Base-by-base conservation (phyloP, 768 basidiomycete species). In the Tremella fuciformis region DNA sequence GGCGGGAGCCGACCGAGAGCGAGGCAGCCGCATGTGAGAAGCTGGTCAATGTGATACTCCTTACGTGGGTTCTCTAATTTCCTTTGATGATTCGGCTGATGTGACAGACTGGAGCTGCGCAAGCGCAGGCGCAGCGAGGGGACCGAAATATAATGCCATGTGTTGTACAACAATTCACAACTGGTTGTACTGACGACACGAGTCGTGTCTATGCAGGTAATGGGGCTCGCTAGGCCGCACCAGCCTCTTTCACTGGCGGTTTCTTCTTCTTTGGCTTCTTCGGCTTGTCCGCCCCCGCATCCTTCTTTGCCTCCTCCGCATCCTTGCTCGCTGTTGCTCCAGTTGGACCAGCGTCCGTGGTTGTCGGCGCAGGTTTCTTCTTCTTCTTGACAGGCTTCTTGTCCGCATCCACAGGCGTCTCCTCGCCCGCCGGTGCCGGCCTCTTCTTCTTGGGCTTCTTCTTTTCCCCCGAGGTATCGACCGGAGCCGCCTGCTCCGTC, bases 1-100 rank as follows among this genome's bases (percentile, higher is more conserved):
- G 66, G 13, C 59, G 63, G 13, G 75, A 76, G 51, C 75, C 75
- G 24, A 60, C 22, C 22, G 73, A 73, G 53, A 58, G 52, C 22
- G 70, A 75, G 44, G 74, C 70, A 13, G 70, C 64, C 49, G 67
- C 70, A 15, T 63, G 59, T 29, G 64, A 72, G 48, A 74, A 71
- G 58, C 57, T 76, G 13, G 67, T 75, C 4, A 66, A 70, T 46
- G 59, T 74, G 22, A 59, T 75, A 3, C 50, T 71, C 39, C 54
- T 69, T 19, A 65, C 71, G 67, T 72, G 22, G 16, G 42, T 46
- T 22, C 16, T 4, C 22, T 4, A 4, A 18, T 15, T 4, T 6
- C 42, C 42, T 46, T 15, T 46, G 42, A n/a, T 46, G 42, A n/a
- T 46, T 46, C 22, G 22, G 16, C 22, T 22, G 42, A 18, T 46